Evolutionary conservation across 2,329 filamentous ascomycete genomes (phyloP), one percentile per base, ranked within the genome.

Genomic region (Hysterium pulicare): DNA sequence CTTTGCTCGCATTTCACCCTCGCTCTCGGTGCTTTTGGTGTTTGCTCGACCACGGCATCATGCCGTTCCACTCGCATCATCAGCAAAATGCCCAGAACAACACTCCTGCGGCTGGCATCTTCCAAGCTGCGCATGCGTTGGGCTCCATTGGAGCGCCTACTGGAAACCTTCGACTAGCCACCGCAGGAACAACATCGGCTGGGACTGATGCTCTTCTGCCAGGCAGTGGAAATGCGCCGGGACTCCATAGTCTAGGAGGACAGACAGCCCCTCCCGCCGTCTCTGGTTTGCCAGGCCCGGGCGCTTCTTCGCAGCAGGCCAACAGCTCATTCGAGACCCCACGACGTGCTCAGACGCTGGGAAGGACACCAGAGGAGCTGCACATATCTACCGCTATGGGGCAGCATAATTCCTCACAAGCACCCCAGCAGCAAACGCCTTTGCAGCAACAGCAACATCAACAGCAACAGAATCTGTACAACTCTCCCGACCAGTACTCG

Each of bases 291-390:
- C 51, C 55, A 22, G 55, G 53, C 13, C 53, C 61, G 10, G 51
- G 48, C 41, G 44, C 49, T 17, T 38, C 45, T 40, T 31, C 43
- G 34, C 37, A 46, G 22, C 62, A 69, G 45, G 72, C 71, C 54
- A 66, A 70, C 46, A 71, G 70, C 56, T 62, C 70, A 38, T 79
- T 71, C 62, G 75, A 78, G 45, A 69, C 71, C 35, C 69, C 74
- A 48, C 72, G 75, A 55, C 71, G 75, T 53, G 64, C 66, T 39
- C 67, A 72, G 42, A 63, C 69, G 19, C 70, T 72, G 49, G 67
- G 64, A 32, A 71, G 75, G 45, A 70, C 74, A 50, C 69, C 73
- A 38, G 79, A 82, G 53, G 78, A 81, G 60, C 68, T 79, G 54
- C 78, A 80, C 55, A 71, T 78, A 31, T 71, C 72, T 30, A 54